Conservation (phyloP, 108 stramenopile genomes). For the Cyclotella kingstonii region DNA sequence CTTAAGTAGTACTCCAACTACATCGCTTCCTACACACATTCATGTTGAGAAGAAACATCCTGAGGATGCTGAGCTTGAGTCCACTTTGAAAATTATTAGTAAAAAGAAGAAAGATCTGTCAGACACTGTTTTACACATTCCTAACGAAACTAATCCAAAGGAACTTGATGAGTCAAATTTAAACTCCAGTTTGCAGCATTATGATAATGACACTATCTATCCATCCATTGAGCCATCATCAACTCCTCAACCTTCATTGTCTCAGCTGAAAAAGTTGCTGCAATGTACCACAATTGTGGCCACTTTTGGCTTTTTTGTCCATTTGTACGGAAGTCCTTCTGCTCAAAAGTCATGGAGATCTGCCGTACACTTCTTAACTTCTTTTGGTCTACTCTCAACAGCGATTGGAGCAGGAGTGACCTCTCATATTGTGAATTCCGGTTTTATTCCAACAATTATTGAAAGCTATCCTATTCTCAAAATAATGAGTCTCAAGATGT, state of each 20-base stretch:
- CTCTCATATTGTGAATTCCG: slow-evolving; percentile 14
- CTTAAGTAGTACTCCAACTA: background rate
- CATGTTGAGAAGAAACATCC: slow-evolving; percentile 7
- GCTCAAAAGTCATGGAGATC: slow-evolving; percentile 33
- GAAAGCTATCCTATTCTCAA: slow-evolving; percentile 8
- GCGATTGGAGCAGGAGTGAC: slow-evolving; percentile 24
- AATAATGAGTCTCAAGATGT: slow-evolving; percentile 4
- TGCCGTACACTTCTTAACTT: slow-evolving; percentile 21
- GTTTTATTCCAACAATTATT: background rate
- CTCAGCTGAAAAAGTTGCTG: slow-evolving; percentile 18
- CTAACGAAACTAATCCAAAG: background rate
- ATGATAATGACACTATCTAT: background rate
- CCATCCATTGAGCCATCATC: background rate
- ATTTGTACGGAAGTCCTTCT: slow-evolving; percentile 23
- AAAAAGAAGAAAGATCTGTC: background rate
- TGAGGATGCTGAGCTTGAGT: background rate
- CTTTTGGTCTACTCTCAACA: slow-evolving; percentile 22
- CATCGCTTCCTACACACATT: background rate
- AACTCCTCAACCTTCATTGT: slow-evolving; percentile 1
- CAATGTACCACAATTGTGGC: slow-evolving; percentile 18
- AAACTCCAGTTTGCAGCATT: too few species aligned
- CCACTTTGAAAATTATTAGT: background rate
- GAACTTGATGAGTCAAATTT: background rate
- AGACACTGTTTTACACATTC: too few species aligned
- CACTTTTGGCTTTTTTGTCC: slow-evolving; percentile 25